Base-by-base conservation (phyloP, 352 stramenopile species). In the Globisporangium yorkense region DNA sequence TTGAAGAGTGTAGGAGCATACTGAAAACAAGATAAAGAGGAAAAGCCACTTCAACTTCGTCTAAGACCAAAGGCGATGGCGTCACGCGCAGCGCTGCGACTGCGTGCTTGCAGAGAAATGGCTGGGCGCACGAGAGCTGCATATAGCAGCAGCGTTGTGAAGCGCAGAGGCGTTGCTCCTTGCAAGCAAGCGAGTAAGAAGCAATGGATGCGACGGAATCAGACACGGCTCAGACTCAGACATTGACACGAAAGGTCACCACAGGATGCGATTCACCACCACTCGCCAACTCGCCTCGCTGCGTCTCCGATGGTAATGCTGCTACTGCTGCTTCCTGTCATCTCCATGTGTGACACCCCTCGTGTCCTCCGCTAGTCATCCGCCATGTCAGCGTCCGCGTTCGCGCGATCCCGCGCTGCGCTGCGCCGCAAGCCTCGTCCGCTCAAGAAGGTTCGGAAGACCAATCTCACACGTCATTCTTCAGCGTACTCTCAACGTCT, bases 371-470 rank as follows among this genome's bases (percentile, higher is more conserved):
- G 37, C 12, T 16, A 45, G 21, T 15, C 18, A 7, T 16, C 65
- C 51, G 61, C 41, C 43, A 83, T 82, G 65, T 88, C 80, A 1
- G 75, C 77, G 29, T 82, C 76, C n/a, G 70, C 75, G 43, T 89
- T 89, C 43, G 80, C 77, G 40, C 65, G 77, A 21, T 89, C 80
- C 9, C 70, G 77, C 16, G 80, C 77, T 4, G 75, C 75, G 4
- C 52, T 88, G 50, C 72, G 77, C 21, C 77, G 79, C 48, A 89
- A 88, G 49, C 74, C 74, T 12, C 74, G 76, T 31, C 68, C 70
- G 2, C 72, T 74, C 7, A 93, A 91, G 61, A 93, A 92, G 64
- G 69, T 77, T 18, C 9, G 47, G 1, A 31, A 10, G 5, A n/a
- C 13, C 47, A 44, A 15, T 29, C 18, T 27, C 24, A 27, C 24